Evolutionary conservation across 768 basidiomycete species (phyloP), one percentile per base, ranked within the genome.

Genomic region (Xanthoconium purpureum): DNA sequence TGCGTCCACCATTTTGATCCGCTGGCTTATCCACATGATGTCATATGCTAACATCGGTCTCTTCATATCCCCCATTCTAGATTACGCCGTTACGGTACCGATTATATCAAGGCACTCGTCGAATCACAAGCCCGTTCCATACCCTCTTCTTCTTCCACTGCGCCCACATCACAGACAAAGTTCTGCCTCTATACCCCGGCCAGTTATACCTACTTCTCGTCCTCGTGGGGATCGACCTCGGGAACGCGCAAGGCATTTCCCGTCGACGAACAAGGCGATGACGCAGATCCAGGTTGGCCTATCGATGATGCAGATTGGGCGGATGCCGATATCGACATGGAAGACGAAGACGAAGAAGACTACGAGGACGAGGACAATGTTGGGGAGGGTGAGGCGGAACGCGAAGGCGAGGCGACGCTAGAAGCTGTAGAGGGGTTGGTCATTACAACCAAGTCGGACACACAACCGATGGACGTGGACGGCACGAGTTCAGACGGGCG

Each of bases 31-130:
- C n/a, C 43, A 32, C 37, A 47, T 53, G 44, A 50, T 35, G 28
- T 53, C 57, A 46, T 53, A 12, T 46, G 15, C 64, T 63, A 42
- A 60, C 56, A 1, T 42, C 10, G 17, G 9, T 28, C 32, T 54
- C 36, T 30, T 28, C 24, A 55, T 33, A 30, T 20, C 15, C 32
- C 24, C 15, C 28, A 24, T 38, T 46, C 5, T 39, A 71, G 70
- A 55, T 61, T 71, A 1, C 69, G 71, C 8, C 71, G 70, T 53
- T 73, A 71, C 28, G 70, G 69, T 29, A 30, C 47, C 39, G 70
- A 72, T 50, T 70, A 70, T 20, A 71, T 71, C 67, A 71, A 71
- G 54, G 63, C 70, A 8, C 61, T 71, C 28, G 66, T 71, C 38
- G 60, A 65, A 54, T 71, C 70, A 18, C 61, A 71, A 47, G 65